phyloP scores from a whole-genome alignment of 345 rosid genomes.

The Rhodomyrtus tomentosa region DNA sequence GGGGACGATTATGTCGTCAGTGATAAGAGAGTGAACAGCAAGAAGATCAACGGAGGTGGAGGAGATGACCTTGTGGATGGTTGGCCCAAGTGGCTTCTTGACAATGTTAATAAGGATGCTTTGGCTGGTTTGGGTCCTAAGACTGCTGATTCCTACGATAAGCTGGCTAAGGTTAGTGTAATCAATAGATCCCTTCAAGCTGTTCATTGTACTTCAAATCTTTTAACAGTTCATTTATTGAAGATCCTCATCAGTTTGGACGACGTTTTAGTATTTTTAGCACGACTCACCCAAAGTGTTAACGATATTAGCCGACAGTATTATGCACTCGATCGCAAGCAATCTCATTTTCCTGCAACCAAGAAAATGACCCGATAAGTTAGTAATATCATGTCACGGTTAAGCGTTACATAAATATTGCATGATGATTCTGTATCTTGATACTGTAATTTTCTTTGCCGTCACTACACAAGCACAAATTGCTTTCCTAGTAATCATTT shows the following conservation, averaged over 20 bases:
- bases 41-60: conserved; percentile 16
- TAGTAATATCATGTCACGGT: background rate
- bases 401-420: background rate
- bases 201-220: background rate
- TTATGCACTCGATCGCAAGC: background rate
- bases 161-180: conserved; percentile 43
- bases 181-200: background rate
- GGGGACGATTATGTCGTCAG: background rate
- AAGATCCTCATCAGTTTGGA: background rate
- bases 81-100: conserved; percentile 74
- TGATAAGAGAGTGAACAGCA: conserved; percentile 6
- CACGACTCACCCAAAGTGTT: background rate
- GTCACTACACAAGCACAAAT: background rate
- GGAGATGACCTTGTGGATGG: conserved; percentile 45
- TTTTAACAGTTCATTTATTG: background rate
- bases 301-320: background rate
- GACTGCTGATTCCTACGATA: conserved; percentile 62
- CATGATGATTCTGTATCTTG: background rate
- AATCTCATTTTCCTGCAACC: background rate
- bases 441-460: background rate
- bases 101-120: conserved; percentile 34
- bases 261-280: background rate
- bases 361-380: background rate
- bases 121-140: conserved; percentile 43
- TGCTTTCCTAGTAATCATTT: background rate